Percentiles rank a stretch among this genome's conserved stretches.
Conservation (phyloP, 2,329 filamentous ascomycete species). For the Sporothrix brunneoviolacea region DNA sequence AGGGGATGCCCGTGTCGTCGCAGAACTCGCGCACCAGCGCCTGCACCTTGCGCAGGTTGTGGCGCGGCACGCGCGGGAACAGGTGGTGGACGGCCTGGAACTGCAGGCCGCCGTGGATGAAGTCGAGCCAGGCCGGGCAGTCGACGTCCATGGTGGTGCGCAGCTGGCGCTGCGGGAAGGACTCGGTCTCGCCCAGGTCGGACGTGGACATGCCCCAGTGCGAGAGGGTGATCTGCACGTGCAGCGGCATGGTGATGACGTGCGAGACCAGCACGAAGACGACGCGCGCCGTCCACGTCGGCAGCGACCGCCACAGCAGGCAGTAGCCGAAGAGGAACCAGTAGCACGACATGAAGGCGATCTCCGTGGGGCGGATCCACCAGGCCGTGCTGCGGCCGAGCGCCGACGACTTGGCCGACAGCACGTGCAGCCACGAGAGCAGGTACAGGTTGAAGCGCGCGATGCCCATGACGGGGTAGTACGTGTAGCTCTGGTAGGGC, state of each 20-base stretch:
- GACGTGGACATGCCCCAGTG: constrained; percentile 67
- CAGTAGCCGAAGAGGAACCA: constrained; percentile 63
- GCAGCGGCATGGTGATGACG: constrained; percentile 59
- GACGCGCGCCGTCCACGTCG: constrained; percentile 50
- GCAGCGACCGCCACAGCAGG: constrained; percentile 54
- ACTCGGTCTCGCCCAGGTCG: constrained; percentile 57
- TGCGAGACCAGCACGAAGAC: constrained; percentile 59
- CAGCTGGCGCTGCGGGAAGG: constrained; percentile 62
- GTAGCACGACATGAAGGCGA: constrained; percentile 56
- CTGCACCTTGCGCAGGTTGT: constrained; percentile 59
- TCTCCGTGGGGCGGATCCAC: constrained; percentile 62
- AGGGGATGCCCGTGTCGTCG: constrained; percentile 56
- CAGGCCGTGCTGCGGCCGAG: constrained; percentile 52
- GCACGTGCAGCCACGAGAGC: constrained; percentile 59
- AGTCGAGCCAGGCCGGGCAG: constrained; percentile 65
- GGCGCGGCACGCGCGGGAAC: constrained; percentile 60
- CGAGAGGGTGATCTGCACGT: constrained; percentile 65
- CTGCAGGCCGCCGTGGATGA: constrained; percentile 64
- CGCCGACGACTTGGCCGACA: constrained; percentile 46
- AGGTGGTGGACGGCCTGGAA: constrained; percentile 68
- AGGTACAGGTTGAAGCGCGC: constrained; percentile 68
- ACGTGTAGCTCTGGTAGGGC: constrained; percentile 57
- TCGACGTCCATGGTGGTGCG: constrained; percentile 70
- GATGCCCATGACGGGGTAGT: constrained; percentile 61
- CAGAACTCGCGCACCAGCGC: constrained; percentile 56